These are phyloP conservation scores for Raddia distichophylla DNA, from an alignment of 176 grass and related monocot genomes.

Conservation along the genomic window DNA sequence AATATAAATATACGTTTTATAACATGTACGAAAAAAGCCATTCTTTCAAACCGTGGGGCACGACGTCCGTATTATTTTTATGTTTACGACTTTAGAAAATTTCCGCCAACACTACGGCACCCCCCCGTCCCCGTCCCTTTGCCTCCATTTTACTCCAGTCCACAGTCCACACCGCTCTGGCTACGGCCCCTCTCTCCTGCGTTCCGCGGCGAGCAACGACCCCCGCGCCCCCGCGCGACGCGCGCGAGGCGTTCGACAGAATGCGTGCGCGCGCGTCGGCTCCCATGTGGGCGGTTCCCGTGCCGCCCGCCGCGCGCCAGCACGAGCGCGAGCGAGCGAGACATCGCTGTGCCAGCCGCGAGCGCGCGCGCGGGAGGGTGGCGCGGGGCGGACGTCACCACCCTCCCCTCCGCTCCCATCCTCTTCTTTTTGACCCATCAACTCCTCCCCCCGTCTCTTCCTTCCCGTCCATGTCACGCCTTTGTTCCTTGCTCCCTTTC, in stretches of 20 bases:
- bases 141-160: neutral
- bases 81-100: too few species aligned
- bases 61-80: too few species aligned
- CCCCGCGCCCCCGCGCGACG: too few species aligned
- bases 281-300: constrained; percentile 50
- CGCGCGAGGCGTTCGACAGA: constrained; percentile 44
- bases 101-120: too few species aligned
- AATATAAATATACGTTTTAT: too few species aligned
- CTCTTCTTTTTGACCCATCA: constrained; percentile 38
- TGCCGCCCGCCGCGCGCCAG: constrained; percentile 24
- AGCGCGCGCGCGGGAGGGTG: neutral
- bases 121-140: neutral
- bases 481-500: constrained; percentile 10
- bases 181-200: neutral
- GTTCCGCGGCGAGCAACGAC: neutral
- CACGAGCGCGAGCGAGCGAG: constrained; percentile 10
- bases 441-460: constrained; percentile 20
- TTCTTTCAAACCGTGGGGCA: too few species aligned
- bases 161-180: neutral
- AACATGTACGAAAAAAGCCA: too few species aligned
- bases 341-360: constrained; percentile 39
- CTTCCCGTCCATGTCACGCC: constrained; percentile 54
- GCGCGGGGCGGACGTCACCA: constrained; percentile 33
- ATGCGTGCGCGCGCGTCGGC: constrained; percentile 42
- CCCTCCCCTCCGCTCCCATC: too few species aligned